Evolutionary conservation across 2,329 filamentous ascomycete species (phyloP).

Genomic region (Dactylellina drechsleri): DNA sequence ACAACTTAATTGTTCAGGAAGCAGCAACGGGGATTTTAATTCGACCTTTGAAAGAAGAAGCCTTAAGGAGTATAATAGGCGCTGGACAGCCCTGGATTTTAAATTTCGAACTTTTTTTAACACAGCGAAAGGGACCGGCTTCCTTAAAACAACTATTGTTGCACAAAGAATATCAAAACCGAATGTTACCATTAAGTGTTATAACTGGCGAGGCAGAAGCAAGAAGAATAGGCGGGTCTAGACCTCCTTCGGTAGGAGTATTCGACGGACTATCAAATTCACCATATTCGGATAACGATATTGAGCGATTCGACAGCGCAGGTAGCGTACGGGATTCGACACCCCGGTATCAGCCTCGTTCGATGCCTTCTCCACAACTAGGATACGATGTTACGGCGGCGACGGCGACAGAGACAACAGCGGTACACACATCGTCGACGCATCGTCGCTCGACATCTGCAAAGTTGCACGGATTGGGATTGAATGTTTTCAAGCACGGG

Average conservation of each 20-base stretch:
- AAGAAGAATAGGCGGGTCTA: constrained; percentile 42
- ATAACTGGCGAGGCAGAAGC: constrained; percentile 52
- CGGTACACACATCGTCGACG: constrained; percentile 12
- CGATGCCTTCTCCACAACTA: constrained; percentile 50
- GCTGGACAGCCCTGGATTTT: constrained; percentile 36
- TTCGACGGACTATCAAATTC: constrained; percentile 49
- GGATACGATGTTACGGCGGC: constrained; percentile 36
- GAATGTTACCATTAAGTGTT: constrained; percentile 44
- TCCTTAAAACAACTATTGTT: constrained; percentile 18
- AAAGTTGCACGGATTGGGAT: constrained; percentile 46
- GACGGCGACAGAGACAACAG: constrained; percentile 11
- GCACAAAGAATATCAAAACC: not conserved
- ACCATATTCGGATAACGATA: constrained; percentile 33
- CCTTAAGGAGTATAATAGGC: constrained; percentile 30
- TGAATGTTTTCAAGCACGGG: constrained; percentile 50
- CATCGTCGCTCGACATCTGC: constrained; percentile 28
- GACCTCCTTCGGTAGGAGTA: constrained; percentile 38
- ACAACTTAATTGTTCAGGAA: not conserved
- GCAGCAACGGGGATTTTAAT: not conserved
- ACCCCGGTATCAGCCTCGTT: constrained; percentile 50
- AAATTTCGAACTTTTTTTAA: too few species aligned
- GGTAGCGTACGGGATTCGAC: constrained; percentile 32
- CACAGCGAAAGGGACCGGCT: constrained; percentile 20
- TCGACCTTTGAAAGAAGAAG: constrained; percentile 6
- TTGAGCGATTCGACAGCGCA: constrained; percentile 34